These are phyloP conservation scores for Pseudonectria foliicola DNA, from an alignment of 2,329 filamentous ascomycete genomes.

Conservation along the genomic window DNA sequence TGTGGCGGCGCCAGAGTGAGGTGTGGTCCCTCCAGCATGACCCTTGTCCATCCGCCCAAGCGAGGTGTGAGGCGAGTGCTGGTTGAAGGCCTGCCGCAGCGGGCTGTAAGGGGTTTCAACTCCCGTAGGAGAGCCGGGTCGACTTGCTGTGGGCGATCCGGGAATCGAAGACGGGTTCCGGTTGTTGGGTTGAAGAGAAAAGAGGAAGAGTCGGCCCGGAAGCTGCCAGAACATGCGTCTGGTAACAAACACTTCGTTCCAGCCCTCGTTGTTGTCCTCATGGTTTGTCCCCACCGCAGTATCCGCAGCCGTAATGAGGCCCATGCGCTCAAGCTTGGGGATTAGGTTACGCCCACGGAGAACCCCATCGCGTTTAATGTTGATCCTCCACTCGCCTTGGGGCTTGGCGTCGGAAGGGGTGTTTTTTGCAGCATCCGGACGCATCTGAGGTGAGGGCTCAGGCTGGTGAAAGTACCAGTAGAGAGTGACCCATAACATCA, in stretches of 20 bases:
- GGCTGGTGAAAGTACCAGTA: slow-evolving; percentile 98
- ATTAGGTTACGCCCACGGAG: slow-evolving; percentile 76
- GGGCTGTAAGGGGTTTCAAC: slow-evolving; percentile 22
- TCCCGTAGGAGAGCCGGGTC: slow-evolving; percentile 44
- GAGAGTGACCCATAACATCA: slow-evolving; percentile 92
- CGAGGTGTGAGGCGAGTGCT: slow-evolving; percentile 22
- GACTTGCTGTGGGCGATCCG: slow-evolving; percentile 45
- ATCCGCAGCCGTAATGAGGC: slow-evolving; percentile 68
- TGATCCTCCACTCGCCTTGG: slow-evolving; percentile 78
- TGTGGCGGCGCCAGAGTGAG: slow-evolving; percentile 24
- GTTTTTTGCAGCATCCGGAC: slow-evolving; percentile 53
- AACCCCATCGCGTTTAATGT: slow-evolving; percentile 80
- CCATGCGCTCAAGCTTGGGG: slow-evolving; percentile 90
- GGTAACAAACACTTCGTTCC: slow-evolving; percentile 76
- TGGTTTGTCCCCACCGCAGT: slow-evolving; percentile 63
- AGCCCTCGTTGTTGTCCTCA: slow-evolving; percentile 57
- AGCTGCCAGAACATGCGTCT: slow-evolving; percentile 86
- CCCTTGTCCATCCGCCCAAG: slow-evolving; percentile 27
- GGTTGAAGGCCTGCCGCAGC: slow-evolving; percentile 20
- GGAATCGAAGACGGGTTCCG: slow-evolving; percentile 32
- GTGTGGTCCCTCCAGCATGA: slow-evolving; percentile 31
- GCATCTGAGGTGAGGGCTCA: slow-evolving; percentile 58
- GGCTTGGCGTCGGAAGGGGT: slow-evolving; percentile 67
- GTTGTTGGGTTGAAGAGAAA: slow-evolving; percentile 63
- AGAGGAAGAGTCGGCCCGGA: slow-evolving; percentile 79